These are phyloP conservation scores for Angophora floribunda DNA, from an alignment of 345 rosid species.

Conservation along the genomic window DNA sequence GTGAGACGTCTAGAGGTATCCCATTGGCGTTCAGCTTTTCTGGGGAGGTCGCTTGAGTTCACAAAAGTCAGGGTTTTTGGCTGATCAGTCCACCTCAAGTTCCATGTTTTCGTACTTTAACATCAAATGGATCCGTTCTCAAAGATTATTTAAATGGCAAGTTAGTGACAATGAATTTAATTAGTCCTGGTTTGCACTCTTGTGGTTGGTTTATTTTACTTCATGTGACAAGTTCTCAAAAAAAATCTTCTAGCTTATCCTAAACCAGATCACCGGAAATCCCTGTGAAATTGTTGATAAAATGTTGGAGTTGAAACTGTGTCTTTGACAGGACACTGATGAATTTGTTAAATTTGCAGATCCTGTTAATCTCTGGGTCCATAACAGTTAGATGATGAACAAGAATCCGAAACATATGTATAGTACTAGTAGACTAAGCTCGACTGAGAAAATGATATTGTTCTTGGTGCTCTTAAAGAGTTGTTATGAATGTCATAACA, in stretches of 20 bases:
- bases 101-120: background rate
- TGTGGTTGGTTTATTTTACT: background rate
- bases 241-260: background rate
- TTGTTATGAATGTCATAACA: background rate
- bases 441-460: background rate
- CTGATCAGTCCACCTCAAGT: background rate
- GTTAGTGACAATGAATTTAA: background rate
- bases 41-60: background rate
- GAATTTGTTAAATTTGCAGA: background rate
- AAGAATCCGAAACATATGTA: background rate
- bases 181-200: background rate
- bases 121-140: background rate
- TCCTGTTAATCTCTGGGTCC: background rate
- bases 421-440: background rate
- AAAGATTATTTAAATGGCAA: background rate
- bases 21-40: background rate
- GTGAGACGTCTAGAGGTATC: background rate
- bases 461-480: background rate
- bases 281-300: background rate
- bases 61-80: background rate
- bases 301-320: background rate
- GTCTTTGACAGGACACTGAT: background rate
- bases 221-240: background rate
- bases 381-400: background rate
- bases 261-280: background rate